A percentile compares a stretch with the other conserved stretches of the same genome.
phyloP scores from a whole-genome alignment of 805 yeast genomes.

The Candida easanensis region DNA sequence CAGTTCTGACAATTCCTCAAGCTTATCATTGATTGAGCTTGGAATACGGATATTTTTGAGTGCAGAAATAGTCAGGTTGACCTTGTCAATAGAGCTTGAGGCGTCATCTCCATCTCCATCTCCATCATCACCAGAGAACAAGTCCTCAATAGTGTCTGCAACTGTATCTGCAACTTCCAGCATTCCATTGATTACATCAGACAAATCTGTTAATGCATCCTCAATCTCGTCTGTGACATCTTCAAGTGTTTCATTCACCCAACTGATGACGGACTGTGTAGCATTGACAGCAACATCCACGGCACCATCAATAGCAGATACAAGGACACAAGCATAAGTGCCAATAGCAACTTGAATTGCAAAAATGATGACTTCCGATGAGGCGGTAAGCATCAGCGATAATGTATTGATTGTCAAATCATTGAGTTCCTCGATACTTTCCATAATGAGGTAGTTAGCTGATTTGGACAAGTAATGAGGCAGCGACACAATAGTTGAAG shows the following conservation, averaged over 20 bases:
- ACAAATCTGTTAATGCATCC: slow-evolving; percentile 59
- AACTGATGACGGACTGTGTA: slow-evolving; percentile 56
- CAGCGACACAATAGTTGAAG: slow-evolving; percentile 36
- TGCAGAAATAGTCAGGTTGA: slow-evolving; percentile 56
- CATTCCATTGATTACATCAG: slow-evolving; percentile 54
- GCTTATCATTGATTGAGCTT: slow-evolving; percentile 51
- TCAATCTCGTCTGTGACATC: slow-evolving; percentile 59
- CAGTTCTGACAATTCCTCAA: slow-evolving; percentile 47
- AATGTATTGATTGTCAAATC: slow-evolving; percentile 43
- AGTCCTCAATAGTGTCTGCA: slow-evolving; percentile 48
- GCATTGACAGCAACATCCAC: slow-evolving; percentile 72
- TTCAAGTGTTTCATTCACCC: slow-evolving; percentile 60
- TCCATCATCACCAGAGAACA: slow-evolving; percentile 49
- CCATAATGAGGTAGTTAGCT: slow-evolving; percentile 51
- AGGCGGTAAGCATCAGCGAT: slow-evolving; percentile 47
- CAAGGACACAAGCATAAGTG: slow-evolving; percentile 79
- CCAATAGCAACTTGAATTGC: slow-evolving; percentile 74
- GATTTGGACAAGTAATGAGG: slow-evolving; percentile 57
- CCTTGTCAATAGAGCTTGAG: slow-evolving; percentile 33
- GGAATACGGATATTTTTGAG: slow-evolving; percentile 66
- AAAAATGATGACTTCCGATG: slow-evolving; percentile 60
- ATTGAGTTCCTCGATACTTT: slow-evolving; percentile 46
- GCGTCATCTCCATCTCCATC: slow-evolving; percentile 27
- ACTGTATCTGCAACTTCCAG: slow-evolving; percentile 47
- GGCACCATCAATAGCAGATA: slow-evolving; percentile 70